These are phyloP conservation scores for Platanus orientalis DNA, from an alignment of 164 flowering plant species.

Conservation along the genomic window DNA sequence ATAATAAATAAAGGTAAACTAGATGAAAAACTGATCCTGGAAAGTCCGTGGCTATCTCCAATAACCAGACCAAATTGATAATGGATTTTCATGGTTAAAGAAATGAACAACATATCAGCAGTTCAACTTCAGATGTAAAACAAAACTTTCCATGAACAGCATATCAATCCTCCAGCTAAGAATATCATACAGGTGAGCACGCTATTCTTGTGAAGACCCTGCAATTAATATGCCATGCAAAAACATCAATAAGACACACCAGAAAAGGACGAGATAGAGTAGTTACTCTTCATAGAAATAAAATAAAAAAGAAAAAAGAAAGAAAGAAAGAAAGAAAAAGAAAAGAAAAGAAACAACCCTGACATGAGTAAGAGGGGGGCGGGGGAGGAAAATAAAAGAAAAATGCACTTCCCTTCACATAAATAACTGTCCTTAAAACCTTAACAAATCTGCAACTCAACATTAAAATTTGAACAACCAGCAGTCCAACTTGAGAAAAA, in stretches of 20 bases:
- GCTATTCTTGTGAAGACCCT: conserved; percentile 81
- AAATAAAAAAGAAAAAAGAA: too few species aligned
- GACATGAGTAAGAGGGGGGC: too few species aligned
- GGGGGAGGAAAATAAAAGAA: too few species aligned
- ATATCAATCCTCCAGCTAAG: conserved; percentile 86
- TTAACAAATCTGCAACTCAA: too few species aligned
- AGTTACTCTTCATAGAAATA: too few species aligned
- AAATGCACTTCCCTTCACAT: too few species aligned
- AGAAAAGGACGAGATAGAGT: conserved; percentile 11
- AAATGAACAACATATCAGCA: conserved; percentile 37
- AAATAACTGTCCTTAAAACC: too few species aligned
- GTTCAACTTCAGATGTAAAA: conserved; percentile 61
- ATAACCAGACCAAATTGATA: conserved; percentile 25
- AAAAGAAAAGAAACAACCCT: too few species aligned
- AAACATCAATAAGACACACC: conserved; percentile 56
- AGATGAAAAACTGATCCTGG: conserved; percentile 6
- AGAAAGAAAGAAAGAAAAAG: too few species aligned
- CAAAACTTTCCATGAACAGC: conserved; percentile 75
- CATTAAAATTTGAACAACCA: too few species aligned
- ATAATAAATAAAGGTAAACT: too few species aligned
- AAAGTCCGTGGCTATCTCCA: conserved; percentile 25
- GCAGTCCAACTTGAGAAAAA: too few species aligned
- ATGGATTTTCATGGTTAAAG: conserved; percentile 25
- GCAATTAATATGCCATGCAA: conserved; percentile 80
- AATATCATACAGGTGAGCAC: conserved; percentile 74